These are phyloP conservation scores for Pythium sp. DNA, from an alignment of 352 stramenopile genomes.

Conservation along the genomic window DNA sequence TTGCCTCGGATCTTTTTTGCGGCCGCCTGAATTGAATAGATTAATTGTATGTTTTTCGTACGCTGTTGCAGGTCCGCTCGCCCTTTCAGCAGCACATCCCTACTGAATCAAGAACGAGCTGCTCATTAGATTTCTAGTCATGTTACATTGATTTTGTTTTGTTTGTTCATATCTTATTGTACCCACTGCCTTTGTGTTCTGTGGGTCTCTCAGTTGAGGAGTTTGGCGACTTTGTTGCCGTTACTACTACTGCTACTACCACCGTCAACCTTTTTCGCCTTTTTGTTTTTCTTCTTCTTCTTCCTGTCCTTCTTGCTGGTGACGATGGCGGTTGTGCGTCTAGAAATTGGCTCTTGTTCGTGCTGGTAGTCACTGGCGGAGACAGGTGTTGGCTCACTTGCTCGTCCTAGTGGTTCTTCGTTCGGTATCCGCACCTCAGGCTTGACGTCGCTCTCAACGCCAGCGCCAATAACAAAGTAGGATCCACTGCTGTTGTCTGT, in stretches of 20 bases:
- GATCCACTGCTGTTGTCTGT: neutral
- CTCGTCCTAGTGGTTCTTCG: neutral
- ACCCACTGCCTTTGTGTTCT: neutral
- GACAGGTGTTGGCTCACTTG: neutral
- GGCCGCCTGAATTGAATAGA: neutral
- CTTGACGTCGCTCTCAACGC: neutral
- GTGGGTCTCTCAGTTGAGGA: neutral
- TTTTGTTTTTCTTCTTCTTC: constrained; percentile 8
- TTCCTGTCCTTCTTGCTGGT: neutral
- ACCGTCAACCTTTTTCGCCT: neutral
- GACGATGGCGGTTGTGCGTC: too few species aligned
- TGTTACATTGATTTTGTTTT: neutral
- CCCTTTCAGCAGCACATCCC: too few species aligned
- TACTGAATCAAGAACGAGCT: too few species aligned
- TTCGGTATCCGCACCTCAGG: neutral
- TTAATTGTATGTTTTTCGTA: neutral
- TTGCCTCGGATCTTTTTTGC: neutral
- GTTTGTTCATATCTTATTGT: neutral
- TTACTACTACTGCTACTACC: neutral
- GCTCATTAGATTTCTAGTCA: neutral
- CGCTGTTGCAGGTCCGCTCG: too few species aligned
- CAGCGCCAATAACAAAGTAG: neutral
- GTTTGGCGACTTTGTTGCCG: neutral
- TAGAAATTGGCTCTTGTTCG: neutral
- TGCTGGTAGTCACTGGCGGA: neutral